phyloP scores from a whole-genome alignment of 169 alveolate species.

The Eimeria necatrix region DNA sequence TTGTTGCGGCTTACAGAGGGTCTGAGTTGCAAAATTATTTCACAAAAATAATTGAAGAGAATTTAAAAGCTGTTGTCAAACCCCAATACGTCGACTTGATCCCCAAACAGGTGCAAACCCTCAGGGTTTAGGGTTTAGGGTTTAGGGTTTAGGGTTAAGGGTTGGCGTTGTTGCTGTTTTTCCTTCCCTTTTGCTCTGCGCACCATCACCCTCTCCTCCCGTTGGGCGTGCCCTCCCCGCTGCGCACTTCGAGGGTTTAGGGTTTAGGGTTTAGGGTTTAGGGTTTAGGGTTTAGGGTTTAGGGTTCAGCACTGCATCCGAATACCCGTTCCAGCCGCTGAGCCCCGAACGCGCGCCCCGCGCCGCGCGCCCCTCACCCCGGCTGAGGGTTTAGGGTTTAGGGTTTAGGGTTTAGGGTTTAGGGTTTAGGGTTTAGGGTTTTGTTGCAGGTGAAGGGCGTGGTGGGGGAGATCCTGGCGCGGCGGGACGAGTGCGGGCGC shows the following conservation, averaged over 20 bases:
- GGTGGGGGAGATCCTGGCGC: constrained; percentile 93
- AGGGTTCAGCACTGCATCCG: no score
- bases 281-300: no score
- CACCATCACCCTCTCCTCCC: background rate
- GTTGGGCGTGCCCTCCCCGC: background rate
- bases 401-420: no score
- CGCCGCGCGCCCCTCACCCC: background rate
- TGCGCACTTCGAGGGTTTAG: background rate
- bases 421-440: no score
- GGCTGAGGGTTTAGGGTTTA: background rate
- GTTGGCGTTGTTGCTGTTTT: background rate
- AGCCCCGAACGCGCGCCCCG: no score
- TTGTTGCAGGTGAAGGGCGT: constrained; percentile 85
- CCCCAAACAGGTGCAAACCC: constrained; percentile 96
- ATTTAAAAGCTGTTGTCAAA: constrained; percentile 97
- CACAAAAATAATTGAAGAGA: constrained; percentile 96
- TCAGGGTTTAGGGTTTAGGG: constrained; percentile 40
- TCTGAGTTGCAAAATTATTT: constrained; percentile 98
- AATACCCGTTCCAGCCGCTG: background rate
- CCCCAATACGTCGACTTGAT: constrained; percentile 99
- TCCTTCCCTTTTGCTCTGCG: background rate
- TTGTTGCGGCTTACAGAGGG: constrained; percentile 97
- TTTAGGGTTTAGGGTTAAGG: background rate
- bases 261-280: no score
- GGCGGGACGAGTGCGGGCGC: constrained; percentile 94